Base-by-base conservation (phyloP, 2,329 filamentous ascomycete genomes). In the Sporothrix phasma region DNA sequence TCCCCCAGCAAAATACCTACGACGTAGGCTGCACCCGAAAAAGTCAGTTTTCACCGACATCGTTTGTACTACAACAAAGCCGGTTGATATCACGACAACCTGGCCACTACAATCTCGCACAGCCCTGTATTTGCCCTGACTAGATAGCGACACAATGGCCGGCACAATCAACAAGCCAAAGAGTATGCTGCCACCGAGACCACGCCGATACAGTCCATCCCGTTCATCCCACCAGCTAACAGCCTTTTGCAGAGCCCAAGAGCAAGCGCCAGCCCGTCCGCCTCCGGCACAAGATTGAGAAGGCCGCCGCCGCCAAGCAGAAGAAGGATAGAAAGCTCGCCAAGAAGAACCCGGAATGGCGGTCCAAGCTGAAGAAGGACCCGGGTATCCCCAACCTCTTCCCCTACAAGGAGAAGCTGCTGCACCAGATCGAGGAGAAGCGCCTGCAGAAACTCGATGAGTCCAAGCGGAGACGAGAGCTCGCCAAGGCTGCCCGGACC, bases 281-380 rank as follows among this genome's bases (percentile, higher is more conserved):
- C 66, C 83, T 99, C 72, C 87, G 93, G 69, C 88, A 97, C 80
- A 97, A 96, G 79, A 97, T 99, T 76, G 85, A 96, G 75, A 99
- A 99, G 78, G 88, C 89, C 24, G 90, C 92, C 62, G 85, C 85
- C 47, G 87, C 90, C 67, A 99, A 99, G 81, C 91, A 96, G 78
- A 86, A 87, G 74, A 99, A 99, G 78, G 80, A 86, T 67, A 88
- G 87, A 73, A 97, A 96, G 81, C 81, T 86, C 64, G 91, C 89
- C 64, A 97, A 96, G 80, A 92, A 96, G 85, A 96, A 97, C 76
- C 93, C 94, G 39, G 86, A 96, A 90, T 97, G 94, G 92, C 86
- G 89, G 70, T 92, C 91, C 66, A 90, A 92, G 75, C 75, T 96
- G 70, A 97, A 97, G 84, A 99, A 97, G 80, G 94, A 99, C 72